phyloP scores from a whole-genome alignment of 75 land plant genomes.

The Pinus tabuliformis region DNA sequence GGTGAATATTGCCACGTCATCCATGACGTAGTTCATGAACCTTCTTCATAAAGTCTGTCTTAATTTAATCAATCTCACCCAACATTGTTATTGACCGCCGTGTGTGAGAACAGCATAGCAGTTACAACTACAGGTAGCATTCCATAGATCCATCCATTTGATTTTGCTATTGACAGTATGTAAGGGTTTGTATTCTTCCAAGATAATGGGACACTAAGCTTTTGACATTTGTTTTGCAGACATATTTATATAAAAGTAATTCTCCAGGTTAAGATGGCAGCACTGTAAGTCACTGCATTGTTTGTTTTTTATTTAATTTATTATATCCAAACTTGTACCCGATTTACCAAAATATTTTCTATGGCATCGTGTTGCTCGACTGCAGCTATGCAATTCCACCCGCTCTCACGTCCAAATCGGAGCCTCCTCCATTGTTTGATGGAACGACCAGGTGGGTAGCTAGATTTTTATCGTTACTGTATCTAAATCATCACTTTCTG shows the following conservation, averaged over 20 bases:
- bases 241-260: neutral
- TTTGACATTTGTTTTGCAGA: constrained; percentile 3
- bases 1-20: too few species aligned
- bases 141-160: too few species aligned
- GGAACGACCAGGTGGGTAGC: constrained; percentile 51
- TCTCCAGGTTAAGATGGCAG: neutral
- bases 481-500: too few species aligned
- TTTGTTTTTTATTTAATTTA: neutral
- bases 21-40: too few species aligned
- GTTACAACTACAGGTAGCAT: too few species aligned
- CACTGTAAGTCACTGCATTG: neutral
- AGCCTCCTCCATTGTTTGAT: constrained; percentile 64
- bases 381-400: constrained; percentile 27
- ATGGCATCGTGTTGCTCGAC: neutral
- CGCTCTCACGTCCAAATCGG: constrained; percentile 38
- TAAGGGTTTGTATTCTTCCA: too few species aligned
- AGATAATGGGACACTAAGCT: neutral
- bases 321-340: neutral
- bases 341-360: neutral
- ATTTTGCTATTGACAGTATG: too few species aligned
- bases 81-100: too few species aligned
- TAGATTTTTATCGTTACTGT: neutral
- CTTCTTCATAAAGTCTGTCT: too few species aligned
- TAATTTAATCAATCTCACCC: too few species aligned
- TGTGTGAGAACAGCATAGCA: too few species aligned